Evolutionary conservation across 768 basidiomycete genomes (phyloP).

Genomic region (Pleurotus sapidus): DNA sequence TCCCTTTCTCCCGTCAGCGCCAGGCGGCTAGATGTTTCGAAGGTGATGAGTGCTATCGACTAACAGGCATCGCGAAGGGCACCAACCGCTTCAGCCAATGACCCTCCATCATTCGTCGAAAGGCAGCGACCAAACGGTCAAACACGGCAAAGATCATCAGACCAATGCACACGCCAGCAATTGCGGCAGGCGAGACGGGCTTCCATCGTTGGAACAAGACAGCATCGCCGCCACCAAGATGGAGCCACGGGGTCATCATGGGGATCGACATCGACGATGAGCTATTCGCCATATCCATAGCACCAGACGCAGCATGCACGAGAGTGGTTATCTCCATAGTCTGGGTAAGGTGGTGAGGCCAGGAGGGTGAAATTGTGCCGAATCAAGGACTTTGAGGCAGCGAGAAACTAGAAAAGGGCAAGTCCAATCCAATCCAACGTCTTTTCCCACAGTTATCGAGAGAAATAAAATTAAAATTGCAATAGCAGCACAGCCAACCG

Average conservation of each 20-base stretch:
- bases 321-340: neutral
- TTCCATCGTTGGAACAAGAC: slow-evolving; percentile 67
- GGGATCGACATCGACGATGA: slow-evolving; percentile 10
- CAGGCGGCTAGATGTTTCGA: neutral
- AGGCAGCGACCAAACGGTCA: slow-evolving; percentile 66
- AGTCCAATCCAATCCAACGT: no score
- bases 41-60: neutral
- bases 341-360: neutral
- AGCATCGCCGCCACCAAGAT: slow-evolving; percentile 61
- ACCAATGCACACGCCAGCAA: slow-evolving; percentile 73
- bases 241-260: slow-evolving; percentile 67
- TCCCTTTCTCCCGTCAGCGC: neutral
- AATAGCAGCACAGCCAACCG: no score
- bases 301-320: neutral
- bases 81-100: slow-evolving; percentile 60
- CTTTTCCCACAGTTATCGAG: no score
- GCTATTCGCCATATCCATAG: slow-evolving; percentile 1
- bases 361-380: neutral
- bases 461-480: no score
- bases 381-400: neutral
- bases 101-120: slow-evolving; percentile 46
- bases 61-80: neutral
- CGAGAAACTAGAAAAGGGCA: neutral
- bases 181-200: slow-evolving; percentile 65
- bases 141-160: slow-evolving; percentile 65